These are phyloP conservation scores for Ensete glaucum DNA, from an alignment of 176 grass and related monocot species.

Conservation along the genomic window DNA sequence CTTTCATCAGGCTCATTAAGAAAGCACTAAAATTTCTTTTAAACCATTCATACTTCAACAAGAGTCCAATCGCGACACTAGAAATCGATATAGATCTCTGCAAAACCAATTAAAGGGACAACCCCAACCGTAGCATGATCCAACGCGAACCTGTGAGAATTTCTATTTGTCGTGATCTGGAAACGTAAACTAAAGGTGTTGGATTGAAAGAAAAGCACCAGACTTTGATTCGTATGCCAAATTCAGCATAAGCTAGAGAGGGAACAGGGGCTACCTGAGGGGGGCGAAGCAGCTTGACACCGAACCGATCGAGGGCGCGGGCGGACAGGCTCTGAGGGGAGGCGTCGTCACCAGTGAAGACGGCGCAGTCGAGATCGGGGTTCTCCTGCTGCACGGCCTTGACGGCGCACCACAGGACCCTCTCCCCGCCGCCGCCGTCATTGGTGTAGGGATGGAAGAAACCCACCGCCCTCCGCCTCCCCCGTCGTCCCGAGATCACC, in stretches of 20 bases:
- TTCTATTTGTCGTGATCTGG: neutral
- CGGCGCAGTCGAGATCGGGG: conserved; percentile 47
- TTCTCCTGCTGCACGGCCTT: conserved; percentile 63
- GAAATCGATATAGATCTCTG: neutral
- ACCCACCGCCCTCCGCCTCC: conserved; percentile 20
- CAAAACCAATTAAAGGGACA: neutral
- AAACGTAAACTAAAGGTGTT: neutral
- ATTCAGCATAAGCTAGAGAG: neutral
- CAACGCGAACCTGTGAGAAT: too few species aligned
- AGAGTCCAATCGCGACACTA: neutral
- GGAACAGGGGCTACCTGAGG: conserved; percentile 38
- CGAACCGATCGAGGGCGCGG: conserved; percentile 64
- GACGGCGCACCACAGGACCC: conserved; percentile 91
- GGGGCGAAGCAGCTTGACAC: conserved; percentile 49
- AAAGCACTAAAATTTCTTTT: neutral
- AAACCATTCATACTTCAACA: neutral
- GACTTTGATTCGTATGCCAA: neutral
- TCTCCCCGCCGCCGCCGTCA: conserved; percentile 80
- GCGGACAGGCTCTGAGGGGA: conserved; percentile 39
- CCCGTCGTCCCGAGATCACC: conserved; percentile 8
- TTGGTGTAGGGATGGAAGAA: conserved; percentile 99
- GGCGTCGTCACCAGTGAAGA: conserved; percentile 80
- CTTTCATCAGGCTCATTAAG: neutral
- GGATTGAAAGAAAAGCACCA: neutral
- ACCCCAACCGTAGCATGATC: too few species aligned